These are phyloP conservation scores for Phytophthora nicotianae DNA, from an alignment of 352 stramenopile genomes.

Conservation along the genomic window DNA sequence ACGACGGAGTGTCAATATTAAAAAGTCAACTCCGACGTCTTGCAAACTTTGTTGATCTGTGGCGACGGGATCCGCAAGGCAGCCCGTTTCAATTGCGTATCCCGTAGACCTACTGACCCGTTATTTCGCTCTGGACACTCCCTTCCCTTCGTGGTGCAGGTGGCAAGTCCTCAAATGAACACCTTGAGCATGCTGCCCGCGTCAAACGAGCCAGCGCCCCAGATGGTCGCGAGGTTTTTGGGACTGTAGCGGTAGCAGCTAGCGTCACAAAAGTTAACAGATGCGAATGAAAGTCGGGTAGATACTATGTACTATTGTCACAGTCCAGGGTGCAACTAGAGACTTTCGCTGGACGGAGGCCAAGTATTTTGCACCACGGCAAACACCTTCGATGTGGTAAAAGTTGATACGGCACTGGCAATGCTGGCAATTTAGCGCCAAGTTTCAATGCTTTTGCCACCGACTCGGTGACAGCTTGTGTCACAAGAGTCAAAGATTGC, in stretches of 20 bases:
- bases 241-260: no score
- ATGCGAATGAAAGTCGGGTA: conserved; percentile 21
- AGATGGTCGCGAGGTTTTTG: conserved; percentile 6
- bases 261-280: conserved; percentile 17
- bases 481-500: neutral
- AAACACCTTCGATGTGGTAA: neutral
- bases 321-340: neutral
- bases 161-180: conserved; percentile 18
- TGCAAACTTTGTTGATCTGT: neutral
- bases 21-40: neutral
- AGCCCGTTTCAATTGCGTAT: conserved; percentile 7
- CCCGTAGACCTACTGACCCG: neutral
- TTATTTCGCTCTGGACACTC: neutral
- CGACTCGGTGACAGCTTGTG: neutral
- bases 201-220: conserved; percentile 15
- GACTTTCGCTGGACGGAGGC: neutral
- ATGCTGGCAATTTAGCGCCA: no score
- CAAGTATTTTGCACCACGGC: conserved; percentile 9
- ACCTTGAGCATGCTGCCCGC: neutral
- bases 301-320: conserved; percentile 8
- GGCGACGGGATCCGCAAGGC: conserved; percentile 6
- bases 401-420: neutral
- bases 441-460: no score
- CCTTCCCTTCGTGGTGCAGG: conserved; percentile 4
- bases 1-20: neutral